Evolutionary conservation across 495 filamentous ascomycete genomes (phyloP), one percentile per base, ranked within the genome.

Genomic region (Mytilinidion resinicola): DNA sequence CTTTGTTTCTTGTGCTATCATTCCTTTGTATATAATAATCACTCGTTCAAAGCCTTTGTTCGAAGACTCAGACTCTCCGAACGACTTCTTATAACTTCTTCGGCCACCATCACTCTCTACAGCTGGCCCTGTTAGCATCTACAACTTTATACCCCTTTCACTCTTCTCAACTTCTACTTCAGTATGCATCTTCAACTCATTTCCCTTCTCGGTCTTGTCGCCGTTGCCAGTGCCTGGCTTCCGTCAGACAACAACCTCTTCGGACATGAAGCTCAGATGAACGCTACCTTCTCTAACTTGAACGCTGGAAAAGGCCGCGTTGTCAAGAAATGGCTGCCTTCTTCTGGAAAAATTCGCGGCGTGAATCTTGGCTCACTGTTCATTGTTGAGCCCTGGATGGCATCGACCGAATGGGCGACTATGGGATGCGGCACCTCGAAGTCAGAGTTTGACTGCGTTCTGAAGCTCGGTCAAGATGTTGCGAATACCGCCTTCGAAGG

Each of bases 361-460:
- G 82, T 86, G 8, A 83, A 85, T 56, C 71, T 85, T 5, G 81
- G 83, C 35, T 78, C 79, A 8, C 72, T 78, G 8, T 85, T 85
- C 60, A 70, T 83, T 35, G 71, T 85, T 53, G 82, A 85, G 65
- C 79, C 80, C 1, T 85, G 81, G 82, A 78, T 85, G 65, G 75
- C 76, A 10, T 51, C 60, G 7, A 69, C 67, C 15, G 74, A 74
- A 49, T 85, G 81, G 80, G 61, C 11, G 14, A 52, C 60, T 33
- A 81, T 85, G 73, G 82, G 83, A 34, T 85, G 83, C 58, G 74
- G 69, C n/a, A 65, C 53, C 37, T 59, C 65, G 25, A 67, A 73
- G 4, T 78, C 77, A 35, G 83, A 85, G 61, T 83, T 80, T 63
- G 78, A 82, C 64, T 85, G 83, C 60, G 79, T 85, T 30, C 56